Percentiles rank a stretch among this genome's conserved stretches.
These are phyloP conservation scores for Scutellaria baicalensis DNA, from an alignment of 257 asterid species.

Conservation along the genomic window DNA sequence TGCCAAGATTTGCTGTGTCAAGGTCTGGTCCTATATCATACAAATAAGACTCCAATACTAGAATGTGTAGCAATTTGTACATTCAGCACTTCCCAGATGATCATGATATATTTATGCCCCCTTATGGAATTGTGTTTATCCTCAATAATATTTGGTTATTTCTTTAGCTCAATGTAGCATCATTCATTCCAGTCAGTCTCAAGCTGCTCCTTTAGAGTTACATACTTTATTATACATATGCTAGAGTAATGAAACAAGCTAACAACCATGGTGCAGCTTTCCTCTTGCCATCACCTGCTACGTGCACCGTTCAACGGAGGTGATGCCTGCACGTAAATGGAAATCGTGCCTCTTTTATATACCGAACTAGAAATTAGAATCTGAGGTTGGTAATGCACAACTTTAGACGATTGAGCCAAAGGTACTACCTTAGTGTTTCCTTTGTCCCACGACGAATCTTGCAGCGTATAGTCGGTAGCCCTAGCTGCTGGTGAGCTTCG, in stretches of 20 bases:
- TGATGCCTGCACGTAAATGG: conserved; percentile 58
- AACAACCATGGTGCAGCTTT: background rate
- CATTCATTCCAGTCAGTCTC: background rate
- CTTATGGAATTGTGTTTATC: conserved; percentile 10
- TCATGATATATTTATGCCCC: conserved; percentile 17
- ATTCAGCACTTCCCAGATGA: conserved; percentile 15
- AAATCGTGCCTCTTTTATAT: background rate
- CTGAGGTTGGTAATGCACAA: background rate
- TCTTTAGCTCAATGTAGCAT: background rate
- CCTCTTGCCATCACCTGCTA: background rate
- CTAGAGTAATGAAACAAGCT: too few species aligned
- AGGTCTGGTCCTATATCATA: conserved; percentile 92
- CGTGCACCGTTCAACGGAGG: conserved; percentile 36
- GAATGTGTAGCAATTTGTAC: conserved; percentile 27
- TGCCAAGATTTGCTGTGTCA: conserved; percentile 92
- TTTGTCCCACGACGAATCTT: conserved; percentile 91
- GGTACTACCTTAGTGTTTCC: conserved; percentile 73
- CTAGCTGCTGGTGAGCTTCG: conserved; percentile 91
- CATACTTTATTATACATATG: too few species aligned
- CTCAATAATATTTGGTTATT: background rate
- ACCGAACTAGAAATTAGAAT: background rate
- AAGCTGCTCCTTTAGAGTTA: background rate
- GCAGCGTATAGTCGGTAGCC: conserved; percentile 87
- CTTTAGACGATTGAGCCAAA: background rate
- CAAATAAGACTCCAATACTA: conserved; percentile 28